These are phyloP conservation scores for Arthrinium puccinioides DNA, from an alignment of 2,329 filamentous ascomycete species.

Conservation along the genomic window DNA sequence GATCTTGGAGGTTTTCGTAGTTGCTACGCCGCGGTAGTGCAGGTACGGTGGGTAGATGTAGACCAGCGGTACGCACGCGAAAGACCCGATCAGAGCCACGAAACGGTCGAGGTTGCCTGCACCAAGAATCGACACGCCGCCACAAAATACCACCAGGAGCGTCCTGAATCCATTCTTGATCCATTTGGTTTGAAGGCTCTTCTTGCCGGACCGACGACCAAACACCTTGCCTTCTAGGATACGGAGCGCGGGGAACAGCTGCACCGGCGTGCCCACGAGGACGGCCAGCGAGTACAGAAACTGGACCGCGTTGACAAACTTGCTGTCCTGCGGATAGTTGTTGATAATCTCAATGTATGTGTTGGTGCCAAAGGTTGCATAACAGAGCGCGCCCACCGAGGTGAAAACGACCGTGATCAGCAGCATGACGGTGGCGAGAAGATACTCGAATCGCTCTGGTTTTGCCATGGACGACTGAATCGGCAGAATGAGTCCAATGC, in stretches of 20 bases:
- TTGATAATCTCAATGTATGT: slow-evolving; percentile 70
- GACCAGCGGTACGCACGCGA: slow-evolving; percentile 68
- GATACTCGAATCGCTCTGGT: slow-evolving; percentile 57
- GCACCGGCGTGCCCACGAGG: slow-evolving; percentile 65
- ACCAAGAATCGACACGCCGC: slow-evolving; percentile 53
- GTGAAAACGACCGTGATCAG: slow-evolving; percentile 68
- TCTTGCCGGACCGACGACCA: slow-evolving; percentile 61
- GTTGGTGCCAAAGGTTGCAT: slow-evolving; percentile 62
- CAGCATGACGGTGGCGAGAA: slow-evolving; percentile 63
- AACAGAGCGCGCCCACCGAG: slow-evolving; percentile 65
- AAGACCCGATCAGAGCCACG: slow-evolving; percentile 65
- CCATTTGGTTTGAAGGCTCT: slow-evolving; percentile 60
- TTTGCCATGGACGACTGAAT: slow-evolving; percentile 71
- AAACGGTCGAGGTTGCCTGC: slow-evolving; percentile 67
- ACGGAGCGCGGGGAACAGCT: slow-evolving; percentile 66
- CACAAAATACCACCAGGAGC: slow-evolving; percentile 48
- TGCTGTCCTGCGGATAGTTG: slow-evolving; percentile 64
- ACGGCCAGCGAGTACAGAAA: slow-evolving; percentile 69
- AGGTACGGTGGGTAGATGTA: slow-evolving; percentile 70
- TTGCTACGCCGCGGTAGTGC: slow-evolving; percentile 61
- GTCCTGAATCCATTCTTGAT: slow-evolving; percentile 65
- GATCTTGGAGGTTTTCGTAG: slow-evolving; percentile 44
- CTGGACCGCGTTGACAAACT: slow-evolving; percentile 69
- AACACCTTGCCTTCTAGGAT: slow-evolving; percentile 65
- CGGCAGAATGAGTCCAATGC: slow-evolving; percentile 68